Percentiles rank a stretch among this genome's conserved stretches.
Conservation (phyloP, 345 rosid genomes). For the Sisymbrium irio region DNA sequence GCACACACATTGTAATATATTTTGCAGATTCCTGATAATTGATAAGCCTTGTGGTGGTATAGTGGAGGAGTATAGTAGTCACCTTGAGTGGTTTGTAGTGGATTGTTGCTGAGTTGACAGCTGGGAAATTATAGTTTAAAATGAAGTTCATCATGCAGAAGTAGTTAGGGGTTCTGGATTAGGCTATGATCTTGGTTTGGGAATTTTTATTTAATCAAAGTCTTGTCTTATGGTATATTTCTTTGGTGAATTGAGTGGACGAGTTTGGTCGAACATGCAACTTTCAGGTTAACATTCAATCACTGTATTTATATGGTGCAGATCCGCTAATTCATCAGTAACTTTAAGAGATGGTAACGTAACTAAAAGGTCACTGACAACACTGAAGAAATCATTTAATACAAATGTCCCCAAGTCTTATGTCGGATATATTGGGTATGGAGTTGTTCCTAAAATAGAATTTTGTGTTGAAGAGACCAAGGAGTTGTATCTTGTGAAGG, state of each 20-base stretch:
- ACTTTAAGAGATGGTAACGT: conserved; percentile 18
- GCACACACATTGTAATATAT: background rate
- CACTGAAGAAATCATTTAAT: conserved; percentile 34
- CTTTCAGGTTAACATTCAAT: background rate
- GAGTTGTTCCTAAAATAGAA: conserved; percentile 44
- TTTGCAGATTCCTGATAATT: background rate
- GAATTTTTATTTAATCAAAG: background rate
- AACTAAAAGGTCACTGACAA: conserved; percentile 33
- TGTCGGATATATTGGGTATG: conserved; percentile 32
- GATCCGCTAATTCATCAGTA: conserved; percentile 23
- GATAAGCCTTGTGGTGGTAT: background rate
- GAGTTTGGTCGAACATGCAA: background rate
- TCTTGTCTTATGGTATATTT: background rate
- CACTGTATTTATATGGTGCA: background rate
- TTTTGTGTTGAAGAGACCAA: conserved; percentile 38
- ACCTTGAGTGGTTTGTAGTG: background rate
- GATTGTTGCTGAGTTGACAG: too few relatives aligned
- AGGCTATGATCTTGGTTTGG: background rate
- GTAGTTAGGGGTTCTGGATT: background rate
- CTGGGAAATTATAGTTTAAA: background rate
- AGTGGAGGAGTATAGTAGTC: background rate
- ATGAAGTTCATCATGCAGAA: background rate
- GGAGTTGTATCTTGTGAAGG: conserved; percentile 58
- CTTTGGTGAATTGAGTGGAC: background rate
- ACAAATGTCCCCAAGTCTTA: conserved; percentile 46